Evolutionary conservation across 257 asterid species (phyloP).

Genomic region (Scutellaria minor): DNA sequence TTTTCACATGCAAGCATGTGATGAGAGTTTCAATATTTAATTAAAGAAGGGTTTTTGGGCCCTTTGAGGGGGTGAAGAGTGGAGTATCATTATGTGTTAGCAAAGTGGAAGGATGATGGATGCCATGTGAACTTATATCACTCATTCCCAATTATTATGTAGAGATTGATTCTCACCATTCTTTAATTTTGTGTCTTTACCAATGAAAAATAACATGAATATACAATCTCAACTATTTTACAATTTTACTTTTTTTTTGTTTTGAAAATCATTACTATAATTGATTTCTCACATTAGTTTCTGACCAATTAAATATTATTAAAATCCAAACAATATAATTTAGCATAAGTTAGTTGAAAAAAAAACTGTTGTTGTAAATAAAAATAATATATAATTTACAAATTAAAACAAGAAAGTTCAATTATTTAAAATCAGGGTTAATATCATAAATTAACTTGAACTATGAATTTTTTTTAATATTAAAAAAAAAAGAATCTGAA

Average conservation of each 20-base stretch:
- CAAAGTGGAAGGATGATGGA: conserved; percentile 35
- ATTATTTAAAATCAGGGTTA: too few relatives aligned
- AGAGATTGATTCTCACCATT: conserved; percentile 5
- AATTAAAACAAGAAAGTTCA: too few relatives aligned
- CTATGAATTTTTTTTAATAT: too few relatives aligned
- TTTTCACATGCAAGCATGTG: conserved; percentile 48
- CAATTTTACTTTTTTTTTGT: neutral
- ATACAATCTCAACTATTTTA: neutral
- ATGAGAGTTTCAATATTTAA: conserved; percentile 4
- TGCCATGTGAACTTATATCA: conserved; percentile 41
- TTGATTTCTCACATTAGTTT: neutral
- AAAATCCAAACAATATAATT: neutral
- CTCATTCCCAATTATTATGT: neutral
- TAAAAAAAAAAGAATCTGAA: too few relatives aligned
- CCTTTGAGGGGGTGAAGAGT: conserved; percentile 10
- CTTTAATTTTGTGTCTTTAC: neutral
- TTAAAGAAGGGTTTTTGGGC: neutral
- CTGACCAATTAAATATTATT: neutral
- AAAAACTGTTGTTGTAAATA: neutral
- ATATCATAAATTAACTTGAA: too few relatives aligned
- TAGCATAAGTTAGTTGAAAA: neutral
- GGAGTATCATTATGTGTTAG: conserved; percentile 36
- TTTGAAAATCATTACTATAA: too few relatives aligned
- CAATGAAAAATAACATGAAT: too few relatives aligned
- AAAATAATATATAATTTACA: too few relatives aligned